Percentiles rank a stretch among this genome's conserved stretches.
Evolutionary conservation across 441 rosid species (phyloP).

Genomic region (Adansonia gregorii): DNA sequence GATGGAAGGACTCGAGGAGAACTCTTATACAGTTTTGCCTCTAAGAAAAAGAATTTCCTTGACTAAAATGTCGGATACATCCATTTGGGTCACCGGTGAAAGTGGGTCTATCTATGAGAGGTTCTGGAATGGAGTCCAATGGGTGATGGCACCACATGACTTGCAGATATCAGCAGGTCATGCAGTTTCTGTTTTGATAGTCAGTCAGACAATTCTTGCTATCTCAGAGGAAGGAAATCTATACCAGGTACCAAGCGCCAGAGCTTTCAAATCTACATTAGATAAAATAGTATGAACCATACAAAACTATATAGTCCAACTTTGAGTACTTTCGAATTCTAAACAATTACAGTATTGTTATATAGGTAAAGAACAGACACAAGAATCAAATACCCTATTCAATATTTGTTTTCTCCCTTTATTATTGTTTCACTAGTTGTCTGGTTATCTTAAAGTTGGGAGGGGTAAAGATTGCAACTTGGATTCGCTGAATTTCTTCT

Average conservation of each 20-base stretch:
- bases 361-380: not conserved
- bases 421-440: not conserved
- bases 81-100: conserved; percentile 73
- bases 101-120: conserved; percentile 74
- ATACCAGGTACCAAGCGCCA: conserved; percentile 52
- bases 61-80: conserved; percentile 63
- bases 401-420: not conserved
- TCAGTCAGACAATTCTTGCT: conserved; percentile 69
- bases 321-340: not conserved
- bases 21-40: conserved; percentile 39
- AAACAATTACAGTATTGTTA: not conserved
- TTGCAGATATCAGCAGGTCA: conserved; percentile 51
- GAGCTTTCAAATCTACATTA: conserved; percentile 11
- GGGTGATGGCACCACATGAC: conserved; percentile 76
- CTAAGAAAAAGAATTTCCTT: conserved; percentile 64
- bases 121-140: conserved; percentile 79
- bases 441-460: not conserved
- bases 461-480: not conserved
- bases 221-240: conserved; percentile 61
- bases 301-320: not conserved
- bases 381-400: conserved; percentile 4
- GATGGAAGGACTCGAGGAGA: conserved; percentile 30
- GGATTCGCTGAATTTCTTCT: not conserved
- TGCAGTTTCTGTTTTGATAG: conserved; percentile 51
- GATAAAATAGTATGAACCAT: not conserved